Conservation (phyloP, 2,329 filamentous ascomycete species). For the Plectosphaerella plurivora region DNA sequence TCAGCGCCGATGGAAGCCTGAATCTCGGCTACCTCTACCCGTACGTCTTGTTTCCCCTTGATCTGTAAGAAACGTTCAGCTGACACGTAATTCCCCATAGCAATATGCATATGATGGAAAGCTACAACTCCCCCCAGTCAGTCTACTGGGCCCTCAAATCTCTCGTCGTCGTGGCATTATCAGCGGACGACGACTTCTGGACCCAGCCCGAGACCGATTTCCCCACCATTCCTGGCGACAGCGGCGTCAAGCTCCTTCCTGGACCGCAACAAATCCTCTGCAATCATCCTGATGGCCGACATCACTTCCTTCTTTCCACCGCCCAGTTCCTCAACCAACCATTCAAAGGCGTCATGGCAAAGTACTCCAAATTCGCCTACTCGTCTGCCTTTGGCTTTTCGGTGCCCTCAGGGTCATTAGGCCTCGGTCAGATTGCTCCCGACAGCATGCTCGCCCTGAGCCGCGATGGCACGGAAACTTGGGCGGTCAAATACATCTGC, state of each 20-base stretch:
- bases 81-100: neutral
- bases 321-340: conserved; percentile 32
- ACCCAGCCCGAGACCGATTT: conserved; percentile 11
- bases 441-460: conserved; percentile 25
- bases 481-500: conserved; percentile 23
- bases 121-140: conserved; percentile 54
- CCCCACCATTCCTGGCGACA: neutral
- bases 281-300: conserved; percentile 22
- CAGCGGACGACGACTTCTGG: conserved; percentile 39
- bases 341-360: conserved; percentile 35
- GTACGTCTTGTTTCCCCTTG: conserved; percentile 8
- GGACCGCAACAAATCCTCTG: conserved; percentile 40
- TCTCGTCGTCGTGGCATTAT: conserved; percentile 35
- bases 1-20: conserved; percentile 42
- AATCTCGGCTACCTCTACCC: conserved; percentile 36
- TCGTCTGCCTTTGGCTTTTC: conserved; percentile 42
- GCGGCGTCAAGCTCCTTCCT: neutral
- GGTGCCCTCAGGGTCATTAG: conserved; percentile 29
- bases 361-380: conserved; percentile 44
- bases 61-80: too few relatives aligned
- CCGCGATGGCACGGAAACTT: conserved; percentile 23
- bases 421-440: conserved; percentile 26
- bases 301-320: conserved; percentile 37
- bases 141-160: conserved; percentile 51
- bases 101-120: conserved; percentile 51